These are phyloP conservation scores for Lentinula detonsa DNA, from an alignment of 768 basidiomycete genomes.

Conservation along the genomic window DNA sequence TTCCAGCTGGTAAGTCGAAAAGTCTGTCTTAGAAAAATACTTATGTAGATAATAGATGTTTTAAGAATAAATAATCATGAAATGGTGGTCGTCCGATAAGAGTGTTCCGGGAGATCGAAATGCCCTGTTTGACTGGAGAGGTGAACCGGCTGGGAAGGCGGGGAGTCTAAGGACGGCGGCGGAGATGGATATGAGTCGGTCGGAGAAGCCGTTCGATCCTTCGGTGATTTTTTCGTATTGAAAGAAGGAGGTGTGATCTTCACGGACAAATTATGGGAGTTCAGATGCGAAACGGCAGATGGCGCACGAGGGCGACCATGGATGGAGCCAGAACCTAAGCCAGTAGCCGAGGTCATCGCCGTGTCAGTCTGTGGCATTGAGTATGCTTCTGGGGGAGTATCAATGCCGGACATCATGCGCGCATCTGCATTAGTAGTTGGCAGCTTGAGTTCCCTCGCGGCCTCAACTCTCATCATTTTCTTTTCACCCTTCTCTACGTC, in stretches of 20 bases:
- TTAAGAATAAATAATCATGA: slow-evolving; percentile 1
- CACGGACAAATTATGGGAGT: slow-evolving; percentile 15
- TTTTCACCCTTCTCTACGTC: slow-evolving; percentile 94
- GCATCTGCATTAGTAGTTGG: slow-evolving; percentile 64
- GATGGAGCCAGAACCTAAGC: slow-evolving; percentile 17
- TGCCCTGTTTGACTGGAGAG: not conserved
- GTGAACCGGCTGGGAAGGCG: slow-evolving; percentile 1
- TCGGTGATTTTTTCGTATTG: slow-evolving; percentile 10
- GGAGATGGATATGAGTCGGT: slow-evolving; percentile 46
- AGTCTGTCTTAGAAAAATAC: not conserved
- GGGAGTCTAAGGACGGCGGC: slow-evolving; percentile 32
- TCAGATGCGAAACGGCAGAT: slow-evolving; percentile 17
- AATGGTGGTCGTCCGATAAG: not conserved
- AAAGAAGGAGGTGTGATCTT: slow-evolving; percentile 11
- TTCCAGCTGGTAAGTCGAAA: not conserved
- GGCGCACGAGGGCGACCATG: slow-evolving; percentile 31
- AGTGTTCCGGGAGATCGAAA: not conserved
- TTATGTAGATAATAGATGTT: not conserved
- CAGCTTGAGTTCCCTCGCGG: slow-evolving; percentile 59
- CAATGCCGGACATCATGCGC: slow-evolving; percentile 37
- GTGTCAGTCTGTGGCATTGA: slow-evolving; percentile 7
- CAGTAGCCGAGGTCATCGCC: slow-evolving; percentile 30
- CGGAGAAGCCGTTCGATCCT: slow-evolving; percentile 20
- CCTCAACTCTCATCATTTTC: slow-evolving; percentile 74
- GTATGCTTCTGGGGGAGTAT: slow-evolving; percentile 26